phyloP scores from a whole-genome alignment of 805 yeast genomes.

The Candida nanaspora region DNA sequence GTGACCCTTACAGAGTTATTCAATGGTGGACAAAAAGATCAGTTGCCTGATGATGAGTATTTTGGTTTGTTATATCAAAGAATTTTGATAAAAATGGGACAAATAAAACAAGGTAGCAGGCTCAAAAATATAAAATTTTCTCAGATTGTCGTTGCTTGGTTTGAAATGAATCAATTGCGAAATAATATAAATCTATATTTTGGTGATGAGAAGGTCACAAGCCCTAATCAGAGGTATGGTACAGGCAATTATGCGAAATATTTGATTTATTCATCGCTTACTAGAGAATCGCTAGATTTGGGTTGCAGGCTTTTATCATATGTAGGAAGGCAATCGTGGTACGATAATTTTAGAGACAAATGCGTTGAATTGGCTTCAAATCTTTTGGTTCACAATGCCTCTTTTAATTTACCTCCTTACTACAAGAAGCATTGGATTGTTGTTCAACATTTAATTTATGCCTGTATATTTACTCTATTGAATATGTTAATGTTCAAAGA shows the following conservation, averaged over 20 bases:
- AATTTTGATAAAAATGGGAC: conserved; percentile 13
- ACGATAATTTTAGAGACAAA: conserved; percentile 10
- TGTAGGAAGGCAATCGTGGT: conserved; percentile 15
- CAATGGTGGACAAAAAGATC: conserved; percentile 3
- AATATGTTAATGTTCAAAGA: conserved; percentile 19
- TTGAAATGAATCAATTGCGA: conserved; percentile 8
- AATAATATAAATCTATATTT: conserved; percentile 7
- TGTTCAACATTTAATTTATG: conserved; percentile 18
- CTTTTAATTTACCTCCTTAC: conserved; percentile 10
- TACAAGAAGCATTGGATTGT: conserved; percentile 21
- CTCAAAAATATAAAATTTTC: conserved; percentile 1
- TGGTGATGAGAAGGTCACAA: conserved; percentile 1
- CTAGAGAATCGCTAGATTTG: conserved; percentile 16
- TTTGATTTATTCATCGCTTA: conserved; percentile 15
- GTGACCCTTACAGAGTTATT: conserved; percentile 9
- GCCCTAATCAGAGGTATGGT: conserved; percentile 1
- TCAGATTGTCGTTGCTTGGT: conserved; percentile 7
- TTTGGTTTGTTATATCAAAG: conserved; percentile 16
- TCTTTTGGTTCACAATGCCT: conserved; percentile 13
- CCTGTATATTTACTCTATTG: conserved; percentile 17
- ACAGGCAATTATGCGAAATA: conserved; percentile 14
- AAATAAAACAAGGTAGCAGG: conserved; percentile 16
- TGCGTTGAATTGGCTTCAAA: conserved; percentile 12
- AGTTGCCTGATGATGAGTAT: conserved; percentile 10
- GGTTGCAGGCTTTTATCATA: conserved; percentile 15